Conservation (phyloP, 176 grass and related monocot genomes). For the Avena eriantha region DNA sequence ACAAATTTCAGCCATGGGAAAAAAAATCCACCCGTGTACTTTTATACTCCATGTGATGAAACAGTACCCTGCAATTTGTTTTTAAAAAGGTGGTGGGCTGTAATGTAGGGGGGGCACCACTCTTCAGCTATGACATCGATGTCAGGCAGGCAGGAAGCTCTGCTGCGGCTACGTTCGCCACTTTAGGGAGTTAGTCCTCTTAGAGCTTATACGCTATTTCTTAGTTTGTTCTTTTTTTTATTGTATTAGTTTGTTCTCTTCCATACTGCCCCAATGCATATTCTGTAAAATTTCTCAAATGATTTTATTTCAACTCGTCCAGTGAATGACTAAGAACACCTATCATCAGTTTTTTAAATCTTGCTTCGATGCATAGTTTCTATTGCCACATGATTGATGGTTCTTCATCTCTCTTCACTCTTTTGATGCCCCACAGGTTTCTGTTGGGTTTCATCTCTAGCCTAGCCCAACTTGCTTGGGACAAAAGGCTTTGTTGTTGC, state of each 20-base stretch:
- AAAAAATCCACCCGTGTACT: not conserved
- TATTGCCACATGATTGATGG: no score
- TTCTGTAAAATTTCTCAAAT: not conserved
- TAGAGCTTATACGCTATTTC: constrained; percentile 10
- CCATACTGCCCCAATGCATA: not conserved
- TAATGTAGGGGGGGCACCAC: not conserved
- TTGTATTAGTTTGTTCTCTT: not conserved
- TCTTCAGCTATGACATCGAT: not conserved
- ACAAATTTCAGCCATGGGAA: not conserved
- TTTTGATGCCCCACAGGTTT: no score
- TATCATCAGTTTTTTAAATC: not conserved
- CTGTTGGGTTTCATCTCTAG: no score
- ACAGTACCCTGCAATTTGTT: not conserved
- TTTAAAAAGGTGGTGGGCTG: not conserved
- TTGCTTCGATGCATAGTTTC: not conserved
- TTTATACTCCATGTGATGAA: constrained; percentile 4
- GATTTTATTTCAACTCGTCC: not conserved
- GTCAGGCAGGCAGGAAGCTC: not conserved
- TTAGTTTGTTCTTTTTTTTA: not conserved
- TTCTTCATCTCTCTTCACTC: no score
- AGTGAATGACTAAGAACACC: not conserved
- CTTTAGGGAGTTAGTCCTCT: not conserved
- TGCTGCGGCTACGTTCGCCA: not conserved
- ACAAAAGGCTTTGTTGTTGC: no score
- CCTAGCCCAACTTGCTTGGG: no score